Evolutionary conservation across 352 stramenopile species (phyloP).

Genomic region (Globisporangium irregulare): DNA sequence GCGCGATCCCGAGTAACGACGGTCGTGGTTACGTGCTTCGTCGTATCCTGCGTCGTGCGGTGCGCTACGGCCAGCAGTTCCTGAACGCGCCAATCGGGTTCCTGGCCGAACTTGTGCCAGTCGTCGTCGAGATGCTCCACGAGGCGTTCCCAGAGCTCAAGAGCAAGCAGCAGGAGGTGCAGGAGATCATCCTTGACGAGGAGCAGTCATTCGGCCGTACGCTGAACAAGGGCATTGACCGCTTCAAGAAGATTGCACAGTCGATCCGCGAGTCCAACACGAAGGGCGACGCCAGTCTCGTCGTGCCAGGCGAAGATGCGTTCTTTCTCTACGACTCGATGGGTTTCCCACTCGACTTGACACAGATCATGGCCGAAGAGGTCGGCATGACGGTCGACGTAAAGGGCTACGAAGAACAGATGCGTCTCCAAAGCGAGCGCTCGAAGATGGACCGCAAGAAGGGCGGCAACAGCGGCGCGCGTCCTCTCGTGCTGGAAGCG

Average conservation of each 20-base stretch:
- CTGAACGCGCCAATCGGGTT: slow-evolving; percentile 95
- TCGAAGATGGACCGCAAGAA: slow-evolving; percentile 90
- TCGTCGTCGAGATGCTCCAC: slow-evolving; percentile 93
- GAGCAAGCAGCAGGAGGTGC: slow-evolving; percentile 87
- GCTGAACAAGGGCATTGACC: slow-evolving; percentile 92
- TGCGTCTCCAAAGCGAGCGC: slow-evolving; percentile 88
- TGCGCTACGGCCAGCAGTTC: slow-evolving; percentile 98
- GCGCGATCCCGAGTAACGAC: slow-evolving; percentile 96
- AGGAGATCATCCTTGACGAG: slow-evolving; percentile 96
- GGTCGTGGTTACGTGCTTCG: slow-evolving; percentile 98
- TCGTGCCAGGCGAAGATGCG: slow-evolving; percentile 93
- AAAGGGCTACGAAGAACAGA: slow-evolving; percentile 93
- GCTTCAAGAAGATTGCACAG: slow-evolving; percentile 88
- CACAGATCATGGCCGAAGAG: slow-evolving; percentile 96
- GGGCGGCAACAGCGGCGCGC: slow-evolving; percentile 60
- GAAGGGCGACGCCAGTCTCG: slow-evolving; percentile 45
- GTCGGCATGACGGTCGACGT: slow-evolving; percentile 92
- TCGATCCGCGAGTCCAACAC: slow-evolving; percentile 59
- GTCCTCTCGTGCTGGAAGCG: slow-evolving; percentile 91
- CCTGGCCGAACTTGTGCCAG: slow-evolving; percentile 92
- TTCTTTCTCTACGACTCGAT: slow-evolving; percentile 99
- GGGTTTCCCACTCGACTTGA: slow-evolving; percentile 99
- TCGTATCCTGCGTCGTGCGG: slow-evolving; percentile 96
- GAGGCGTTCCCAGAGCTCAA: slow-evolving; percentile 95
- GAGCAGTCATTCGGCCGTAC: slow-evolving; percentile 95